Conservation (phyloP, 2,329 filamentous ascomycete species). For the Ciborinia camelliae region DNA sequence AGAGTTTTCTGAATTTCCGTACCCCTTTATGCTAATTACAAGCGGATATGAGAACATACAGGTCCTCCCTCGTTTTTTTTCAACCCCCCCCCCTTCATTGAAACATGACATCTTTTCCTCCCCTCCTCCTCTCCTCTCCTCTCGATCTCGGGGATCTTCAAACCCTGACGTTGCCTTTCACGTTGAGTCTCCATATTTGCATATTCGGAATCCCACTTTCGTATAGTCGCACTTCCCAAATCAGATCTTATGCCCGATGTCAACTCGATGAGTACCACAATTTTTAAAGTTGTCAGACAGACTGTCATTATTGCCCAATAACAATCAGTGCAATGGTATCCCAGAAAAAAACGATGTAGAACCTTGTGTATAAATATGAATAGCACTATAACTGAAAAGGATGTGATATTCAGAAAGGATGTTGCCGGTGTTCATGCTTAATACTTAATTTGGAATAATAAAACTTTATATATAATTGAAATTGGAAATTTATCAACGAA, state of each 20-base stretch:
- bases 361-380: not conserved
- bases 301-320: not conserved
- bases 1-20: not conserved
- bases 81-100: not conserved
- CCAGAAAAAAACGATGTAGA: not conserved
- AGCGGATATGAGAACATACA: not conserved
- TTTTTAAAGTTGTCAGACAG: constrained; percentile 9
- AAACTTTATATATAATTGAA: not conserved
- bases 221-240: constrained; percentile 5
- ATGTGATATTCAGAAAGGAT: not conserved
- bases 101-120: not conserved
- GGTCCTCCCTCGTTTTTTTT: not conserved
- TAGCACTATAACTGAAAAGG: not conserved
- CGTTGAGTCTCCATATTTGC: constrained; percentile 10
- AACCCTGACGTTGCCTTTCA: constrained; percentile 8
- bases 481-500: no score
- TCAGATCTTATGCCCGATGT: constrained; percentile 15
- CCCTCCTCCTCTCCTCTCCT: not conserved
- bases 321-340: constrained; percentile 3
- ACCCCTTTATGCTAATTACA: not conserved
- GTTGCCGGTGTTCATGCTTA: not conserved
- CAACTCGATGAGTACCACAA: constrained; percentile 1
- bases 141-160: not conserved
- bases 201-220: constrained; percentile 6
- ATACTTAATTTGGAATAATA: not conserved